phyloP scores from a whole-genome alignment of 306 rosid species.

The Mucuna pruriens region DNA sequence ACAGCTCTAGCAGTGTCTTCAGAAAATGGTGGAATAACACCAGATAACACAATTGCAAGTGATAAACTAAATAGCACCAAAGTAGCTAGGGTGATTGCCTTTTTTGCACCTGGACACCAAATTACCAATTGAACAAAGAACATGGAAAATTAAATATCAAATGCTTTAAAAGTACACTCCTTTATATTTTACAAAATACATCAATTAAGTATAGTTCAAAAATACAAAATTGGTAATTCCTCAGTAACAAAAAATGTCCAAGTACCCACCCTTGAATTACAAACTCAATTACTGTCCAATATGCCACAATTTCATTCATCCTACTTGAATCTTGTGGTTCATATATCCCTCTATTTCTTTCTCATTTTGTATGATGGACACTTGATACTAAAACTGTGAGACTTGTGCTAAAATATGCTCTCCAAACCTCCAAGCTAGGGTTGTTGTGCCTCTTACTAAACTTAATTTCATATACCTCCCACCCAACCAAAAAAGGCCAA shows the following conservation, averaged over 20 bases:
- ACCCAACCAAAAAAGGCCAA: not conserved
- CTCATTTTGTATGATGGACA: not conserved
- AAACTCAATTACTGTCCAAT: too few relatives aligned
- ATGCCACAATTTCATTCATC: too few relatives aligned
- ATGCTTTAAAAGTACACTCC: not conserved
- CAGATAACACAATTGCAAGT: slow-evolving; percentile 54
- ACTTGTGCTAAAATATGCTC: not conserved
- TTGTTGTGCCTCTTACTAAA: not conserved
- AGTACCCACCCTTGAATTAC: not conserved
- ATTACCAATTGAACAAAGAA: slow-evolving; percentile 30
- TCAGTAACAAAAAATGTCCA: not conserved
- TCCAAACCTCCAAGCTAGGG: not conserved
- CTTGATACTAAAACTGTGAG: not conserved
- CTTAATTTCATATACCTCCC: not conserved
- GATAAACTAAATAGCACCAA: slow-evolving; percentile 69
- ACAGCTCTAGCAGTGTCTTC: slow-evolving; percentile 81
- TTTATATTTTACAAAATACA: slow-evolving; percentile 14
- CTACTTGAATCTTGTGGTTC: not conserved
- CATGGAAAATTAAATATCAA: not conserved
- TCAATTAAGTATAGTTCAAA: slow-evolving; percentile 23
- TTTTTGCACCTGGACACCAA: slow-evolving; percentile 70
- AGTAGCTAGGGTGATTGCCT: slow-evolving; percentile 59
- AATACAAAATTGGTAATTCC: not conserved
- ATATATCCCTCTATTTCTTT: not conserved
- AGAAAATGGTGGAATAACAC: slow-evolving; percentile 78